phyloP scores from a whole-genome alignment of 2,329 filamentous ascomycete genomes.

The Graphiopsis chlorocephala region DNA sequence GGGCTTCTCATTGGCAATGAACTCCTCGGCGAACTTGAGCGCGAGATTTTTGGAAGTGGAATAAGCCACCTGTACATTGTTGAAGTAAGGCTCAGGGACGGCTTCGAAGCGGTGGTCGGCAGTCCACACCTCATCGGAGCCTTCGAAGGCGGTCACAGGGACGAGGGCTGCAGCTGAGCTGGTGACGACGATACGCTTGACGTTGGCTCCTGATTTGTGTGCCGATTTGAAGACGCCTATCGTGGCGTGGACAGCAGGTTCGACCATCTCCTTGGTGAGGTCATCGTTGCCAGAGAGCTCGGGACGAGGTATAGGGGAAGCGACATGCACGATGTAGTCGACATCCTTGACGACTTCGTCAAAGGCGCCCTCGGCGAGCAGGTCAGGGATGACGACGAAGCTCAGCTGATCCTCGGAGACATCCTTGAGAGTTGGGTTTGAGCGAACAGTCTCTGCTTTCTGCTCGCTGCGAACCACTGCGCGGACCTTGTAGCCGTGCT shows the following conservation, averaged over 20 bases:
- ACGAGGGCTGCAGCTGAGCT: slow-evolving; percentile 6
- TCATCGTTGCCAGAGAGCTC: slow-evolving; percentile 13
- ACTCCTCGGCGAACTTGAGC: slow-evolving; percentile 18
- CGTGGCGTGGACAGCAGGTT: slow-evolving; percentile 36
- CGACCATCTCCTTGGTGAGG: slow-evolving; percentile 18
- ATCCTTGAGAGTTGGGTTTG: slow-evolving; percentile 16
- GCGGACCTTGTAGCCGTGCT: slow-evolving; percentile 27
- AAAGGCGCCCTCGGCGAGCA: slow-evolving; percentile 38
- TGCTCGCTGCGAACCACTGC: slow-evolving; percentile 27
- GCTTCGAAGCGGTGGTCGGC: background rate
- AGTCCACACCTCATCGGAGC: background rate
- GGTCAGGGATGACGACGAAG: slow-evolving; percentile 39
- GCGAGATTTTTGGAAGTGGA: slow-evolving; percentile 20
- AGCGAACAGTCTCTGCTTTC: slow-evolving; percentile 22
- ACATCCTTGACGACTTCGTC: slow-evolving; percentile 42
- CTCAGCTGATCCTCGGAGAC: slow-evolving; percentile 7
- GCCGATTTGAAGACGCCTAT: slow-evolving; percentile 39
- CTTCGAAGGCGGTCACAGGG: background rate
- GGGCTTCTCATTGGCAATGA: slow-evolving; percentile 18
- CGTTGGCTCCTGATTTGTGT: slow-evolving; percentile 25
- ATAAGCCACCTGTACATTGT: slow-evolving; percentile 18
- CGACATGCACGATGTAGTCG: slow-evolving; percentile 38
- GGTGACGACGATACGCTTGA: slow-evolving; percentile 44
- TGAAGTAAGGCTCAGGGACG: background rate
- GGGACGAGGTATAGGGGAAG: slow-evolving; percentile 21